Evolutionary conservation across 371 early-diverging fungal genomes (phyloP).

Genomic region (Mucor piriformis): DNA sequence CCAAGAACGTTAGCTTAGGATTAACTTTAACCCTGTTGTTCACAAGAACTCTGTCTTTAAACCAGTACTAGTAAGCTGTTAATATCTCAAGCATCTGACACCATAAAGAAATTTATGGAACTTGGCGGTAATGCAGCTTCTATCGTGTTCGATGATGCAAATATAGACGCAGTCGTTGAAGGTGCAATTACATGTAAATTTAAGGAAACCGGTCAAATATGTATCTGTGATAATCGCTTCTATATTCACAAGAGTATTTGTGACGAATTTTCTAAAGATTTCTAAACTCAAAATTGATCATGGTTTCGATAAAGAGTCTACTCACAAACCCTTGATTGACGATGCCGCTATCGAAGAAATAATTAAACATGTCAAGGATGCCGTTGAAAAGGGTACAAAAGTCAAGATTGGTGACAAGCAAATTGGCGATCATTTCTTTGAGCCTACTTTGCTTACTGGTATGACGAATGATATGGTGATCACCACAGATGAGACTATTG

Average conservation of each 20-base stretch:
- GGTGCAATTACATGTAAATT: constrained; percentile 75
- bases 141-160: constrained; percentile 88
- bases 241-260: constrained; percentile 82
- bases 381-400: constrained; percentile 68
- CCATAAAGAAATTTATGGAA: constrained; percentile 83
- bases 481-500: constrained; percentile 77
- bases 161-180: constrained; percentile 66
- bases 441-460: constrained; percentile 70
- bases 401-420: constrained; percentile 61
- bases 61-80: constrained; percentile 74
- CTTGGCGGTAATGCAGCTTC: constrained; percentile 90
- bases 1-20: constrained; percentile 70
- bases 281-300: constrained; percentile 71
- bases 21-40: constrained; percentile 66
- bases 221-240: constrained; percentile 86
- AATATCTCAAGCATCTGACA: constrained; percentile 70
- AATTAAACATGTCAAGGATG: constrained; percentile 69
- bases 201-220: constrained; percentile 86
- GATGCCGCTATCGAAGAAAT: constrained; percentile 71
- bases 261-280: constrained; percentile 70
- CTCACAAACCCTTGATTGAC: constrained; percentile 84
- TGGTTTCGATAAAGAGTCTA: constrained; percentile 65
- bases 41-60: constrained; percentile 47
- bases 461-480: constrained; percentile 66
- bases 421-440: constrained; percentile 64